phyloP scores from a whole-genome alignment of 108 stramenopile species.

The Cyclotella kingstonii region DNA sequence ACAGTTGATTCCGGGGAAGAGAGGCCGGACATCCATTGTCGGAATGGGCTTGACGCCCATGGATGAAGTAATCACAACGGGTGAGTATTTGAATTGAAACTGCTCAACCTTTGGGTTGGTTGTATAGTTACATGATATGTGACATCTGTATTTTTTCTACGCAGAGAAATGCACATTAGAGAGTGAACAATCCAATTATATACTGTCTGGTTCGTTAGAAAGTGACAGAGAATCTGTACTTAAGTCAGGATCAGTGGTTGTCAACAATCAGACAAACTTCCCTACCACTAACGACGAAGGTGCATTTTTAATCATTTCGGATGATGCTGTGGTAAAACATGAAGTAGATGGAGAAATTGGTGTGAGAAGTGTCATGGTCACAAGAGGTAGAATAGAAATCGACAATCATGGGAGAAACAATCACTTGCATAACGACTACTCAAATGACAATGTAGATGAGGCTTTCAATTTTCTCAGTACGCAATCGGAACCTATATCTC shows the following conservation, averaged over 20 bases:
- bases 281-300: background rate
- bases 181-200: too few relatives aligned
- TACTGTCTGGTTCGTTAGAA: too few relatives aligned
- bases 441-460: background rate
- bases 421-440: background rate
- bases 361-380: background rate
- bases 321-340: background rate
- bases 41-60: constrained; percentile 6
- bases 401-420: background rate
- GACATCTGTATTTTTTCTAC: background rate
- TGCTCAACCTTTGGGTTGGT: background rate
- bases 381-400: background rate
- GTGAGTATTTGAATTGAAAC: too few relatives aligned
- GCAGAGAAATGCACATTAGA: too few relatives aligned
- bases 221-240: too few relatives aligned
- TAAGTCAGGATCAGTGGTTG: background rate
- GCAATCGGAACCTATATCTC: constrained; percentile 15
- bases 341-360: constrained; percentile 3
- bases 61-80: background rate
- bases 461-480: constrained; percentile 33
- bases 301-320: background rate
- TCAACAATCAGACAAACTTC: background rate
- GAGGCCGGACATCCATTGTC: constrained; percentile 12
- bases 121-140: background rate
- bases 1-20: constrained; percentile 4